These are phyloP conservation scores for Salix dunnii DNA, from an alignment of 345 rosid species.

Conservation along the genomic window DNA sequence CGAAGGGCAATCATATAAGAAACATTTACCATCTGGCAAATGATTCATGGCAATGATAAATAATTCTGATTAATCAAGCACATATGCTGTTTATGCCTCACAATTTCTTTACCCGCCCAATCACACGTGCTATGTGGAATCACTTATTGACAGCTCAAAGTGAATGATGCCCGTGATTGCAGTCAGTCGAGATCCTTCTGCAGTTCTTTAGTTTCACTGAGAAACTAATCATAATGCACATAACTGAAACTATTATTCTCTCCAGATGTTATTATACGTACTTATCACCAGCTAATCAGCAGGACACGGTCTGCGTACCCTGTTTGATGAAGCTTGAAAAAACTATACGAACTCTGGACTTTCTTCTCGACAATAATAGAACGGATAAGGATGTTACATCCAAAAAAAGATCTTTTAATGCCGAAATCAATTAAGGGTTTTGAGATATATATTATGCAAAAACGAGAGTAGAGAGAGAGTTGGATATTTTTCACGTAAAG, in stretches of 20 bases:
- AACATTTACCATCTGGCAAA: background rate
- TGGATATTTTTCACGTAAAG: no score
- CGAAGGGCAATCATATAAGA: background rate
- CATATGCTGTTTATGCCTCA: background rate
- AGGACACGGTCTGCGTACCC: no score
- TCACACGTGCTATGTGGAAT: slow-evolving; percentile 37
- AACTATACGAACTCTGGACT: no score
- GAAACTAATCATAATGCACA: slow-evolving; percentile 29
- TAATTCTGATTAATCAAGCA: slow-evolving; percentile 2
- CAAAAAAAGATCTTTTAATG: no score
- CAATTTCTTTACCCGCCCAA: background rate
- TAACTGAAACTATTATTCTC: slow-evolving; percentile 30
- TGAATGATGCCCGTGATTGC: slow-evolving; percentile 31
- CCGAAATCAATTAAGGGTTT: no score
- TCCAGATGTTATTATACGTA: slow-evolving; percentile 19
- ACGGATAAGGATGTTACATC: no score
- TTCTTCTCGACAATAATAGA: no score
- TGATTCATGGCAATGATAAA: slow-evolving; percentile 13
- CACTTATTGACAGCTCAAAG: slow-evolving; percentile 5
- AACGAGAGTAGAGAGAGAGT: no score
- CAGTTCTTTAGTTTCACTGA: background rate
- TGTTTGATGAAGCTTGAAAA: no score
- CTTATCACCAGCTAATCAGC: slow-evolving; percentile 1
- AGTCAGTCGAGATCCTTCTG: slow-evolving; percentile 15
- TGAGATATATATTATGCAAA: no score